phyloP scores from a whole-genome alignment of 768 basidiomycete species.

The Tylopilus intermedius region DNA sequence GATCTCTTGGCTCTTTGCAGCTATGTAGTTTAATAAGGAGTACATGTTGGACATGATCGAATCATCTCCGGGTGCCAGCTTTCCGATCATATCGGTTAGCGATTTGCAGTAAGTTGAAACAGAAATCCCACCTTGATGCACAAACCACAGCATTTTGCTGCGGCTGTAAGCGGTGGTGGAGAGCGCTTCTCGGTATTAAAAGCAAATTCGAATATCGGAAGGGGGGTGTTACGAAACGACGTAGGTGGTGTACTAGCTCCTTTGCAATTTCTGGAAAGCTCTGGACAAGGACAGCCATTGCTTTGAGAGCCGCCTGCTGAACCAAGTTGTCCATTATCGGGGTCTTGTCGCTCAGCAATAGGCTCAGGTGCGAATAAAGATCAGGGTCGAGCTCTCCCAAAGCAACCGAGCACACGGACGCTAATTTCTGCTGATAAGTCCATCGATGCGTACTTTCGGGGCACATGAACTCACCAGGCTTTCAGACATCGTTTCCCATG shows the following conservation, averaged over 20 bases:
- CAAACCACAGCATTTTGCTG: slow-evolving; percentile 84
- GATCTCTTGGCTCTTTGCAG: slow-evolving; percentile 75
- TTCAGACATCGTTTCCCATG: slow-evolving; percentile 91
- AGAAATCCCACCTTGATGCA: slow-evolving; percentile 66
- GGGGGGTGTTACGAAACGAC: slow-evolving; percentile 86
- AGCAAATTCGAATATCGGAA: slow-evolving; percentile 84
- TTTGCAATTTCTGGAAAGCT: slow-evolving; percentile 81
- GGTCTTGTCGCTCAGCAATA: slow-evolving; percentile 75
- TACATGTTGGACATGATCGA: slow-evolving; percentile 94
- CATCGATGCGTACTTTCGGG: not conserved
- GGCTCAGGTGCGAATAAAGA: slow-evolving; percentile 64
- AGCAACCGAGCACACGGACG: slow-evolving; percentile 74
- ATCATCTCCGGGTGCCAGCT: slow-evolving; percentile 85
- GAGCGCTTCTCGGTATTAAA: slow-evolving; percentile 70
- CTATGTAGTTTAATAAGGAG: slow-evolving; percentile 88
- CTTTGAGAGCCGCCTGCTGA: slow-evolving; percentile 85
- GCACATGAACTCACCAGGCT: slow-evolving; percentile 54
- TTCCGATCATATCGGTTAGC: slow-evolving; percentile 6
- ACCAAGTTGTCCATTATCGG: slow-evolving; percentile 79
- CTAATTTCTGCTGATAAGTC: slow-evolving; percentile 64
- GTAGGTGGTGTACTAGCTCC: slow-evolving; percentile 70
- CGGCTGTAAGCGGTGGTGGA: slow-evolving; percentile 74
- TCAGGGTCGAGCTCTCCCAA: slow-evolving; percentile 60
- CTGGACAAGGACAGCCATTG: slow-evolving; percentile 76
- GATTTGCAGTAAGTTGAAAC: not conserved